phyloP scores from a whole-genome alignment of 345 rosid species.

The Linum lewisii region DNA sequence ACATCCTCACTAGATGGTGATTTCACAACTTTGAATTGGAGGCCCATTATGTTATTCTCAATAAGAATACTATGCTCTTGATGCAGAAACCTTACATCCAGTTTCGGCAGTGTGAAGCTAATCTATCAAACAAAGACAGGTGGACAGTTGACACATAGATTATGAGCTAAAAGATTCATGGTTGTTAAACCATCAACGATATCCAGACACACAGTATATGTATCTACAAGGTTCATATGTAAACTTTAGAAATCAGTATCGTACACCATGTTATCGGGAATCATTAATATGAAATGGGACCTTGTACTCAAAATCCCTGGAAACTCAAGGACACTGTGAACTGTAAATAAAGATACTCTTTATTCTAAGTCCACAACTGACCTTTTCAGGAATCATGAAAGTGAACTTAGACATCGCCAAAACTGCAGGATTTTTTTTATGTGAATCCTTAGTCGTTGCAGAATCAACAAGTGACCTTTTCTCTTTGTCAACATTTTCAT shows the following conservation, averaged over 20 bases:
- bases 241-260: background rate
- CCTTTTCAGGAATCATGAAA: slow-evolving; percentile 82
- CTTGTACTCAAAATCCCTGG: background rate
- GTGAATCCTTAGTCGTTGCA: slow-evolving; percentile 31
- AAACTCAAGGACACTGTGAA: background rate
- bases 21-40: slow-evolving; percentile 61
- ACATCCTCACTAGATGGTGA: slow-evolving; percentile 69
- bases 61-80: slow-evolving; percentile 50
- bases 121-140: slow-evolving; percentile 35
- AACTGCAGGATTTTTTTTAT: slow-evolving; percentile 35
- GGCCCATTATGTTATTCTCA: slow-evolving; percentile 79
- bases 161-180: background rate
- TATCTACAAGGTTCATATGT: background rate
- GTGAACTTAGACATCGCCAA: slow-evolving; percentile 47
- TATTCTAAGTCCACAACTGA: slow-evolving; percentile 16
- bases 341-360: background rate
- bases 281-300: background rate
- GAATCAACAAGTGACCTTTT: slow-evolving; percentile 27
- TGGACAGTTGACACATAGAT: slow-evolving; percentile 2
- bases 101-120: slow-evolving; percentile 63
- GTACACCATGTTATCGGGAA: too few relatives aligned
- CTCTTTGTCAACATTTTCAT: slow-evolving; percentile 28
- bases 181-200: background rate
- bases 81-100: slow-evolving; percentile 71
- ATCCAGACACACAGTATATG: background rate